Evolutionary conservation across 768 basidiomycete genomes (phyloP).

Genomic region (Trametes punicea): DNA sequence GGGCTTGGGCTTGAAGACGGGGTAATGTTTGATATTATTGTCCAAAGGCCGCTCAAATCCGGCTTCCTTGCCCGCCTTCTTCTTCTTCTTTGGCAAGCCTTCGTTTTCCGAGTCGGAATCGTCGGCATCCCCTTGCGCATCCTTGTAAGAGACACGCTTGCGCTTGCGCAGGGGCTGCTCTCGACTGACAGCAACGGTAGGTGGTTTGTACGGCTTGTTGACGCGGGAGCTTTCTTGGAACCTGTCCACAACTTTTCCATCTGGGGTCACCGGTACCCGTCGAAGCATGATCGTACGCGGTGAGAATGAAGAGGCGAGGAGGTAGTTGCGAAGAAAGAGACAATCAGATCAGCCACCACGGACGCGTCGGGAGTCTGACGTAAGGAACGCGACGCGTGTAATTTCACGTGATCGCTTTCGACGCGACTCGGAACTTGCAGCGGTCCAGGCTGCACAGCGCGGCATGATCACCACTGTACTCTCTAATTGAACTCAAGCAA

Average conservation of each 20-base stretch:
- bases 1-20: constrained; percentile 79
- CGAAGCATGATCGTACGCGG: constrained; percentile 50
- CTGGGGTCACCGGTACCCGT: constrained; percentile 63
- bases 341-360: neutral
- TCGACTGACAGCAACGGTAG: constrained; percentile 50
- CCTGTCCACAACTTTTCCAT: constrained; percentile 65
- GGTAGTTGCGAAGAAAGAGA: constrained; percentile 1
- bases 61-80: constrained; percentile 51
- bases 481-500: too few species aligned
- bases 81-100: constrained; percentile 49
- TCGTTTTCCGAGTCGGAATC: constrained; percentile 59
- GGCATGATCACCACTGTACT: too few species aligned
- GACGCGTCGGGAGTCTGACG: constrained; percentile 4
- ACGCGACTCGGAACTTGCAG: too few species aligned
- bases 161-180: constrained; percentile 75
- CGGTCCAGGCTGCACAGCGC: too few species aligned
- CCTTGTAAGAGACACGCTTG: constrained; percentile 86
- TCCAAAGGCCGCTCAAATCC: constrained; percentile 58
- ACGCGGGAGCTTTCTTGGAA: constrained; percentile 70
- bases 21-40: constrained; percentile 59
- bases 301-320: neutral
- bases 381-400: constrained; percentile 20
- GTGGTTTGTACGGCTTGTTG: constrained; percentile 80
- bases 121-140: constrained; percentile 47
- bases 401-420: constrained; percentile 11